These are phyloP conservation scores for Monascus purpureus DNA, from an alignment of 495 filamentous ascomycete species.

Conservation along the genomic window DNA sequence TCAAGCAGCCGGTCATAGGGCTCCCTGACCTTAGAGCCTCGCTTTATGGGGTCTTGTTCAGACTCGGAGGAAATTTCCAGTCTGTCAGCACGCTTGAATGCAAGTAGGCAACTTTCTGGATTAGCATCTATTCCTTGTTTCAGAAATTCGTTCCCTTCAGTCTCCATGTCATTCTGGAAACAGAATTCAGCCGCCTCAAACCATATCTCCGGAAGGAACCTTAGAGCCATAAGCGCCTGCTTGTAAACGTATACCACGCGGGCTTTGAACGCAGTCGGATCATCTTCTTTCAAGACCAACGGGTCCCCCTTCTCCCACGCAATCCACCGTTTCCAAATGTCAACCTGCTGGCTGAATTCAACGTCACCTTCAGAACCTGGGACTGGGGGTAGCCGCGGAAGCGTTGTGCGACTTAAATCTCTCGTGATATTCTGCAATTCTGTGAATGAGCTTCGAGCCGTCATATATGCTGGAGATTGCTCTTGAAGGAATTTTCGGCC, in stretches of 20 bases:
- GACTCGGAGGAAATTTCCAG: conserved; percentile 57
- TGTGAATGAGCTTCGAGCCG: conserved; percentile 71
- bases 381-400: conserved; percentile 69
- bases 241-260: conserved; percentile 84
- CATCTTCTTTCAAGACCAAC: conserved; percentile 68
- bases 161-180: conserved; percentile 56
- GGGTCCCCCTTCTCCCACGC: conserved; percentile 89
- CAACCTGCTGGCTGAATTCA: conserved; percentile 75
- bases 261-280: conserved; percentile 52
- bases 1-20: conserved; percentile 75
- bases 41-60: conserved; percentile 53
- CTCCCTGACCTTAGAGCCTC: conserved; percentile 60
- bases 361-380: conserved; percentile 76
- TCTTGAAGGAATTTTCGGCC: conserved; percentile 89
- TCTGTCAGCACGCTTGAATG: conserved; percentile 78
- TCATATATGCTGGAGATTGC: conserved; percentile 82
- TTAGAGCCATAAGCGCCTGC: conserved; percentile 82
- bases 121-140: conserved; percentile 73
- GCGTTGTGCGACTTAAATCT: conserved; percentile 58
- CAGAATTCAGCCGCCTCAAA: conserved; percentile 91
- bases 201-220: conserved; percentile 93
- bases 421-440: conserved; percentile 74
- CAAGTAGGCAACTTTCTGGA: conserved; percentile 80
- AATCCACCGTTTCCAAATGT: conserved; percentile 88
- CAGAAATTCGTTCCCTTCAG: conserved; percentile 64